phyloP scores from a whole-genome alignment of 441 rosid genomes.

The Dalechampia spathulata region DNA sequence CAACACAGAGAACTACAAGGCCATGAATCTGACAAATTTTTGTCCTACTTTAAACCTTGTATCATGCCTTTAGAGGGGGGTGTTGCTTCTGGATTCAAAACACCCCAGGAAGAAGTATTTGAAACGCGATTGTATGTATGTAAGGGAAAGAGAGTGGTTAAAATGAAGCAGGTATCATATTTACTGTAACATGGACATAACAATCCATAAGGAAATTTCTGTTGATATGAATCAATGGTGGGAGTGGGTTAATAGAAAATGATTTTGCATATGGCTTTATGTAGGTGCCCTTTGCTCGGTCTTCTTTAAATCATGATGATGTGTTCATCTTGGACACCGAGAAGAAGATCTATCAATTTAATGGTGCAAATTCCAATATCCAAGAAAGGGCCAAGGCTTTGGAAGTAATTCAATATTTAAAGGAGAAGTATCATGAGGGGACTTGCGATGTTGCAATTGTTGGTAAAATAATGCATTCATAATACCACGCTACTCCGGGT shows the following conservation, averaged over 20 bases:
- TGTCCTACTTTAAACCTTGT: slow-evolving; percentile 97
- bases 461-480: slow-evolving; percentile 51
- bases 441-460: slow-evolving; percentile 86
- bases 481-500: slow-evolving; percentile 6
- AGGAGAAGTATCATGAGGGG: slow-evolving; percentile 96
- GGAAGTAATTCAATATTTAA: slow-evolving; percentile 93
- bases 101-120: slow-evolving; percentile 74
- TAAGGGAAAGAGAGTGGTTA: slow-evolving; percentile 80
- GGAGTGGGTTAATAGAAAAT: slow-evolving; percentile 10
- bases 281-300: slow-evolving; percentile 90
- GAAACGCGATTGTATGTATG: slow-evolving; percentile 89
- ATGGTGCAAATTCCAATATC: slow-evolving; percentile 94
- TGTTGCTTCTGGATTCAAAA: slow-evolving; percentile 87
- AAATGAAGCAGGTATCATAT: slow-evolving; percentile 80
- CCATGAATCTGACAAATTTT: slow-evolving; percentile 91
- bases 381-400: slow-evolving; percentile 99
- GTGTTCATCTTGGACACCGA: slow-evolving; percentile 85
- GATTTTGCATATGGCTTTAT: slow-evolving; percentile 20
- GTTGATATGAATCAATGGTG: slow-evolving; percentile 9
- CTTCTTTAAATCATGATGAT: slow-evolving; percentile 97
- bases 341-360: slow-evolving; percentile 90
- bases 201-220: slow-evolving; percentile 12
- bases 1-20: slow-evolving; percentile 98
- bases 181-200: slow-evolving; percentile 4
- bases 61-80: slow-evolving; percentile 96